Base-by-base conservation (phyloP, 208 protist genomes). In the Tritrichomonas musculus region DNA sequence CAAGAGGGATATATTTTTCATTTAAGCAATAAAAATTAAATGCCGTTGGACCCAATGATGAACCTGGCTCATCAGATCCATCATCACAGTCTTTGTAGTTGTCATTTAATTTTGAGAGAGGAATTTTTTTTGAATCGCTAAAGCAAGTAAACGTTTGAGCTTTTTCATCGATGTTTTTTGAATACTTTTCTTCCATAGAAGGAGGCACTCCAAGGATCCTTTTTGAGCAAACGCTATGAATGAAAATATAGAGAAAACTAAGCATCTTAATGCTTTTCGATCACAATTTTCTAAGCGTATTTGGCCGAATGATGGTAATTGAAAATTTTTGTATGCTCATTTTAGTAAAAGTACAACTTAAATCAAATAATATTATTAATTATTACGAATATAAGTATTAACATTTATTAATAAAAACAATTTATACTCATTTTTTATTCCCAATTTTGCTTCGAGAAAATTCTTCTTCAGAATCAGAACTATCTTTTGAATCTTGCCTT, bases 1-100 rank as follows among this genome's bases (percentile, higher is more conserved):
- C 27, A 14, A 33, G 11, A 8, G 77, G 47, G 36, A 88, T 49
- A 57, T 88, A 88, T 39, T 36, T 36, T 57, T 88, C 47, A 17
- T 88, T 88, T 53, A 39, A 47, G 39, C 77, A 88, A 36, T 88
- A 88, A 88, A 88, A 88, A 82, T 82, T 82, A 25, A 82, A n/a
- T 17, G n/a, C 33, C 20, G 41, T 88, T 69, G 64, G 64, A 8
- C 64, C 64, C 5, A 33, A 3, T 17, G 41, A 57, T 57, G 77
- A 57, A 33, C 47, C 77, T 39, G 77, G 77, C 57, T 88, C 77
- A 39, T 88, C 77, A 11, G 77, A 88, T 36, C 77, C 77, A 17
- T 88, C 77, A 4, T 88, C 27, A 30, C 77, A 88, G 22, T 88
- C 77, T 8, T 14, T 13, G 39, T 88, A 88, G 3, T 49, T 49